A percentile compares a stretch with the other conserved stretches of the same genome.
phyloP scores from a whole-genome alignment of 2,329 filamentous ascomycete genomes.

The Sporothrix protearum region DNA sequence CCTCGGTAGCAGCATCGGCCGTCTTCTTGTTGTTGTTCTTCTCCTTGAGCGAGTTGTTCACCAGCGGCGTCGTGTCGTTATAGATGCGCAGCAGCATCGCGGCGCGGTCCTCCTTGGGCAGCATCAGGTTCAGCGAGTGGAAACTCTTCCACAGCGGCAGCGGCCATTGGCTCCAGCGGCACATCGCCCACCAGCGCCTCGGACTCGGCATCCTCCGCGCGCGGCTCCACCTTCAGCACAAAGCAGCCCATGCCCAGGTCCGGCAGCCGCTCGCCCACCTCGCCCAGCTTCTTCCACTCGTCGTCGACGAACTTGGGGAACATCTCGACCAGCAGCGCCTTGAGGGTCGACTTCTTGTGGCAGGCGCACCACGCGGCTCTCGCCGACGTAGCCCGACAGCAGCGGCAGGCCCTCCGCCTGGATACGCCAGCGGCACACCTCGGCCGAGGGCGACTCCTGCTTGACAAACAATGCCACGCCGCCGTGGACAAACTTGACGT shows the following conservation, averaged over 20 bases:
- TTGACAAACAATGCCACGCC: conserved; percentile 99
- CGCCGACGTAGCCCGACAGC: conserved; percentile 83
- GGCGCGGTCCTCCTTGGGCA: conserved; percentile 91
- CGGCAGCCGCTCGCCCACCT: conserved; percentile 79
- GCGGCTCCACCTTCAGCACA: conserved; percentile 75
- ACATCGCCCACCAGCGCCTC: conserved; percentile 18
- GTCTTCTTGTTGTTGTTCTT: conserved; percentile 27
- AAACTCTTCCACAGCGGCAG: conserved; percentile 93
- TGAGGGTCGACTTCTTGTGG: conserved; percentile 75
- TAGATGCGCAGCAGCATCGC: conserved; percentile 90
- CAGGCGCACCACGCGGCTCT: conserved; percentile 69
- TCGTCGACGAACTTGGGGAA: conserved; percentile 82
- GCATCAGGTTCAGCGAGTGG: conserved; percentile 90
- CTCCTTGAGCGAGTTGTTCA: conserved; percentile 62
- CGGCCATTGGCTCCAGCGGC: conserved; percentile 71
- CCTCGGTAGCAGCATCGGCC: conserved; percentile 2
- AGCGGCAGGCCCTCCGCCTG: conserved; percentile 92
- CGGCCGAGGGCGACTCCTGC: conserved; percentile 82
- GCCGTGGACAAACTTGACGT: conserved; percentile 89
- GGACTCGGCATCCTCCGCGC: neutral
- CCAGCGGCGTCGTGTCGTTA: conserved; percentile 80
- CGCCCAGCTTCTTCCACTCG: conserved; percentile 71
- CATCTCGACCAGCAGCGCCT: conserved; percentile 86
- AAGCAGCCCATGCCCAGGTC: conserved; percentile 88
- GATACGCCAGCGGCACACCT: conserved; percentile 90